Conservation (phyloP, 176 grass and related monocot species). For the Avena atlantica region DNA sequence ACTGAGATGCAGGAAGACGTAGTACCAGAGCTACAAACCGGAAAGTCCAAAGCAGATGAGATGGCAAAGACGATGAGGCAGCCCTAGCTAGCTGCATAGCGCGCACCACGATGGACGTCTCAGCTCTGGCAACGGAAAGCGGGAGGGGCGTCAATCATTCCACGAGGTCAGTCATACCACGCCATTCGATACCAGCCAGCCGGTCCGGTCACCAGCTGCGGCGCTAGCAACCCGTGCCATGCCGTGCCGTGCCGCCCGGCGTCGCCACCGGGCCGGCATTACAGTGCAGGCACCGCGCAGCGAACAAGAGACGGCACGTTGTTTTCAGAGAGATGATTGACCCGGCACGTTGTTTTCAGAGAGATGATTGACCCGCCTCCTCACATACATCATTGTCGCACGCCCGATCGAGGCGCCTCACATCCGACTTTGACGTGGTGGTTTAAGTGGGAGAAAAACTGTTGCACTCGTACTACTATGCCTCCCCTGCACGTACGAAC, state of each 20-base stretch:
- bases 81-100: not conserved
- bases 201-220: not conserved
- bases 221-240: not conserved
- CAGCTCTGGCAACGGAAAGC: slow-evolving; percentile 33
- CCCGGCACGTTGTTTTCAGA: slow-evolving; percentile 6
- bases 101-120: not conserved
- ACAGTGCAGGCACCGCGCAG: not conserved
- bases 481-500: slow-evolving; percentile 23
- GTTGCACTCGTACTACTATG: not conserved
- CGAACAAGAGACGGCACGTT: not conserved
- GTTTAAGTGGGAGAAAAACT: not conserved
- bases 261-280: slow-evolving; percentile 9
- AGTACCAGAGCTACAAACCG: too few species aligned
- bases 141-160: not conserved
- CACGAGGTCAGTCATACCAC: not conserved
- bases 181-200: not conserved
- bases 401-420: not conserved
- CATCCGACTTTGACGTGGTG: not conserved
- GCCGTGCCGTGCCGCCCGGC: not conserved
- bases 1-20: not conserved
- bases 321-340: slow-evolving; percentile 41
- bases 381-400: slow-evolving; percentile 43
- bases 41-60: not conserved
- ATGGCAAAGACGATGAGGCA: too few species aligned
- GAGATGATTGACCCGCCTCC: slow-evolving; percentile 36